phyloP scores from a whole-genome alignment of 768 basidiomycete genomes.

The Chalciporus chontae region DNA sequence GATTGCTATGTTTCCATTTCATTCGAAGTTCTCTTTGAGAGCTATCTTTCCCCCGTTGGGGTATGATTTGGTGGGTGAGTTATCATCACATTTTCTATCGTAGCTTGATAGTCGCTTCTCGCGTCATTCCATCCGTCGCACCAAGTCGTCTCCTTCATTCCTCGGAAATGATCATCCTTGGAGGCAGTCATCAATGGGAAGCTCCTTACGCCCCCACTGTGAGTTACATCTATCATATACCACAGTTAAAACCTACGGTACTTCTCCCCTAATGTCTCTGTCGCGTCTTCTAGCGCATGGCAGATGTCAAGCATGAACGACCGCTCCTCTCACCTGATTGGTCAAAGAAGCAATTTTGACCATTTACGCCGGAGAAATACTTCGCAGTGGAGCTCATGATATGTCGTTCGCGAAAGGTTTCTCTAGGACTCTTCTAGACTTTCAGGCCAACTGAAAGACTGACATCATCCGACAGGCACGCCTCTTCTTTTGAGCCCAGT shows the following conservation, averaged over 20 bases:
- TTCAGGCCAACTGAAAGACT: slow-evolving; percentile 14
- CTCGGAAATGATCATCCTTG: slow-evolving; percentile 25
- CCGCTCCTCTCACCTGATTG: slow-evolving; percentile 8
- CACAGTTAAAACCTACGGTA: not conserved
- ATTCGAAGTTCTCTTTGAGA: slow-evolving; percentile 17
- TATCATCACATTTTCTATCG: slow-evolving; percentile 7
- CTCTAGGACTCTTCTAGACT: slow-evolving; percentile 9
- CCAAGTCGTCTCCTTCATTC: slow-evolving; percentile 20
- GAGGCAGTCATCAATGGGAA: slow-evolving; percentile 11
- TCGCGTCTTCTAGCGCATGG: slow-evolving; percentile 11
- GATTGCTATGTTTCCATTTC: slow-evolving; percentile 23
- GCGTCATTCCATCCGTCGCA: slow-evolving; percentile 12
- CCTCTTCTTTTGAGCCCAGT: slow-evolving; percentile 9
- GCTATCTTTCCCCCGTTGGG: slow-evolving; percentile 11
- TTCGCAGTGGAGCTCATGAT: slow-evolving; percentile 15
- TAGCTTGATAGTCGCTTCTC: slow-evolving; percentile 7
- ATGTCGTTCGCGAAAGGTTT: not conserved
- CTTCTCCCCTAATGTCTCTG: slow-evolving; percentile 9
- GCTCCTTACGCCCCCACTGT: slow-evolving; percentile 4
- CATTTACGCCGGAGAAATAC: slow-evolving; percentile 9
- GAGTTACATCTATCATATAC: slow-evolving; percentile 1
- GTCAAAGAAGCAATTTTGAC: not conserved
- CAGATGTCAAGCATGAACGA: not conserved
- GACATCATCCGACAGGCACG: slow-evolving; percentile 25
- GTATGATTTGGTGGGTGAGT: slow-evolving; percentile 7